Conservation (phyloP, 2,329 filamentous ascomycete species). For the Trichophyton equinum region DNA sequence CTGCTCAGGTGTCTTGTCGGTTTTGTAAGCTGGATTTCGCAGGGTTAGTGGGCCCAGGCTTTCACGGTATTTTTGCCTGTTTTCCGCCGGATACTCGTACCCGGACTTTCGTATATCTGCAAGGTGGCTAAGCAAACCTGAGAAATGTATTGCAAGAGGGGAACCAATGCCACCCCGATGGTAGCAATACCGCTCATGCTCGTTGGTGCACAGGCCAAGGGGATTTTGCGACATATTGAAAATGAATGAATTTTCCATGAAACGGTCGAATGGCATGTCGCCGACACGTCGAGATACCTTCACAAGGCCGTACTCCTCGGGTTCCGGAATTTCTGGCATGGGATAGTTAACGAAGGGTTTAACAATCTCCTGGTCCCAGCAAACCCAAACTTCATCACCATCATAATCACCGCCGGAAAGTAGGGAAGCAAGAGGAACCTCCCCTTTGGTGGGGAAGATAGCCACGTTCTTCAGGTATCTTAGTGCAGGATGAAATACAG, state of each 20-base stretch:
- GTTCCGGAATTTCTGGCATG: conserved; percentile 23
- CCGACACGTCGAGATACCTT: conserved; percentile 35
- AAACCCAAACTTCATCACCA: conserved; percentile 49
- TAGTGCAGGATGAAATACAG: conserved; percentile 40
- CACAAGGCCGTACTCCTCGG: conserved; percentile 37
- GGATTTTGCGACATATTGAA: conserved; percentile 37
- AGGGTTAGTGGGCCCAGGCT: conserved; percentile 16
- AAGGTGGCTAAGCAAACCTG: conserved; percentile 33
- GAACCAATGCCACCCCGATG: conserved; percentile 35
- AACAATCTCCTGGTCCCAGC: conserved; percentile 45
- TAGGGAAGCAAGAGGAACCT: conserved; percentile 43
- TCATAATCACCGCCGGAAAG: conserved; percentile 55
- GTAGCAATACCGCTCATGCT: conserved; percentile 42
- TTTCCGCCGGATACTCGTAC: conserved; percentile 28
- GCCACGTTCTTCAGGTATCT: conserved; percentile 45
- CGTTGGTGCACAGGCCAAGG: conserved; percentile 41
- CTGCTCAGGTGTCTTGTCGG: conserved; percentile 5
- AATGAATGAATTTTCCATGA: conserved; percentile 34
- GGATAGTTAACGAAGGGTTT: conserved; percentile 41
- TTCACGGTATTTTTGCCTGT: conserved; percentile 28
- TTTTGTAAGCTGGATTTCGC: conserved; percentile 30
- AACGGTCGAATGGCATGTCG: conserved; percentile 26
- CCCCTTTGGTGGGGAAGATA: conserved; percentile 43
- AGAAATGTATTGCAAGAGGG: conserved; percentile 25
- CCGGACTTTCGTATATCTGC: conserved; percentile 37